These are phyloP conservation scores for Cladosporium colombiae DNA, from an alignment of 2,329 filamentous ascomycete genomes.

Conservation along the genomic window DNA sequence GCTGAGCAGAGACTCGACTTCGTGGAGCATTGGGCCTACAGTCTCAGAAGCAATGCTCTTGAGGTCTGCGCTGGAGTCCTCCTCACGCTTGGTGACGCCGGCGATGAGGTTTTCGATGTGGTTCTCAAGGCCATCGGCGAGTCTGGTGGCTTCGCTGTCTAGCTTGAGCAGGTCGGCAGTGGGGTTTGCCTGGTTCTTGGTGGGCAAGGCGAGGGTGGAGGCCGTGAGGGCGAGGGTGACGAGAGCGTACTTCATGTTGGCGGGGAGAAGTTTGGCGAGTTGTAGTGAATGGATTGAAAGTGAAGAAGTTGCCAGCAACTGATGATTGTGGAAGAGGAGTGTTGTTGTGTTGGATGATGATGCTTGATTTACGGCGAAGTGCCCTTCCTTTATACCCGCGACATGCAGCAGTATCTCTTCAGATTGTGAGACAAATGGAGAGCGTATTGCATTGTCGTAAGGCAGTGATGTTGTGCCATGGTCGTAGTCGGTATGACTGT, in stretches of 20 bases:
- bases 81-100: neutral
- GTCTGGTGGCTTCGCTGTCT: neutral
- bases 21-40: neutral
- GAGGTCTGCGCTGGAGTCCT: neutral
- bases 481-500: neutral
- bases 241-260: slow-evolving; percentile 13
- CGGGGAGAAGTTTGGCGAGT: neutral
- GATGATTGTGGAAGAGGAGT: neutral
- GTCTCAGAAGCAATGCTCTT: neutral
- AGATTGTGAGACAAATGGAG: neutral
- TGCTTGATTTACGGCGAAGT: neutral
- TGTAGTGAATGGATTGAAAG: neutral
- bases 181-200: neutral
- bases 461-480: neutral
- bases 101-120: neutral
- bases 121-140: neutral
- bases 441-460: neutral
- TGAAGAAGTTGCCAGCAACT: neutral
- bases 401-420: neutral
- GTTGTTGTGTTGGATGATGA: neutral
- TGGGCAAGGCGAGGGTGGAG: slow-evolving; percentile 9
- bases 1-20: neutral
- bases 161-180: neutral
- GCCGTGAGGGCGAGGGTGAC: slow-evolving; percentile 6
- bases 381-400: neutral